phyloP scores from a whole-genome alignment of 2,329 filamentous ascomycete genomes.

The Didymella segeticola region DNA sequence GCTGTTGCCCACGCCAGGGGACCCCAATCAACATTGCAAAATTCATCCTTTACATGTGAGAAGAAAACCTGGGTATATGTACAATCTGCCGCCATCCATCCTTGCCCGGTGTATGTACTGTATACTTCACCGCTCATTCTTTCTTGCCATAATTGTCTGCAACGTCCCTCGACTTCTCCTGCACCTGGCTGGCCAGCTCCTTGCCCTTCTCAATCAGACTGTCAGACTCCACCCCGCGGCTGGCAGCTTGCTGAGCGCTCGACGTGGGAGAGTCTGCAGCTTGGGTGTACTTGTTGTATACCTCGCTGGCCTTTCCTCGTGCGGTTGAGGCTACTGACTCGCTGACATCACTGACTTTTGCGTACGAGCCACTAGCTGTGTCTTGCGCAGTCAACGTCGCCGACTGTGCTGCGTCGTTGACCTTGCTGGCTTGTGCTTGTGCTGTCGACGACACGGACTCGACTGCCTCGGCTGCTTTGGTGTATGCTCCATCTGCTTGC shows the following conservation, averaged over 20 bases:
- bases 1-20: conserved; percentile 15
- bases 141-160: conserved; percentile 12
- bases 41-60: conserved; percentile 7
- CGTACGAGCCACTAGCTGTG: conserved; percentile 19
- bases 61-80: conserved; percentile 25
- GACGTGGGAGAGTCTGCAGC: conserved; percentile 10
- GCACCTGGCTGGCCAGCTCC: conserved; percentile 18
- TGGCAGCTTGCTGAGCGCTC: conserved; percentile 10
- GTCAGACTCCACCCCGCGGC: conserved; percentile 11
- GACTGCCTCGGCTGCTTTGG: conserved; percentile 22
- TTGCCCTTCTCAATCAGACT: conserved; percentile 35
- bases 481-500: conserved; percentile 15
- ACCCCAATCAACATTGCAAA: conserved; percentile 3
- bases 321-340: conserved; percentile 27
- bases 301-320: conserved; percentile 23
- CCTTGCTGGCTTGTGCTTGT: conserved; percentile 25
- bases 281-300: conserved; percentile 16
- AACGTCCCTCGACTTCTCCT: conserved; percentile 26
- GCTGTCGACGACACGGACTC: conserved; percentile 24
- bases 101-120: not conserved
- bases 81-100: conserved; percentile 20
- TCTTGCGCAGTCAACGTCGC: conserved; percentile 26
- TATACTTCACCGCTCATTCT: too few species aligned
- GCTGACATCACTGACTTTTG: conserved; percentile 24
- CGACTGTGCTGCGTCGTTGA: conserved; percentile 14